phyloP scores from a whole-genome alignment of 805 yeast species.

The Metschnikowia cubensis region DNA sequence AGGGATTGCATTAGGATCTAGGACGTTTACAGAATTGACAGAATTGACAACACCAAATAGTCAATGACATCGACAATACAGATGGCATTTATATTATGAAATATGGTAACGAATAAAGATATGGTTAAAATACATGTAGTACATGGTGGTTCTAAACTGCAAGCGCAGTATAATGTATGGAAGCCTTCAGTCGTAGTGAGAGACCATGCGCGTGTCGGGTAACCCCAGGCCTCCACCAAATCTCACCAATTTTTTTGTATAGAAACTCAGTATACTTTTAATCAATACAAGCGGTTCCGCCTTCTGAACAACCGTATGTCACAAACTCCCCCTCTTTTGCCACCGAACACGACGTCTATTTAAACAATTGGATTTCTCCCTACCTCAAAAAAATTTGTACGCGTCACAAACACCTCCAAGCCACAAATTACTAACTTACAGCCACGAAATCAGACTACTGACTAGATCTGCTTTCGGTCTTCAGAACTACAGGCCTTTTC shows the following conservation, averaged over 20 bases:
- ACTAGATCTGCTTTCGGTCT: constrained; percentile 30
- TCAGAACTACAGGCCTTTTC: constrained; percentile 5
- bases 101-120: background rate
- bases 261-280: constrained; percentile 1
- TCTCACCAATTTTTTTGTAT: constrained; percentile 12
- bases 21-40: background rate
- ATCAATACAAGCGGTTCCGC: constrained; percentile 8
- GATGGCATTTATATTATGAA: no score
- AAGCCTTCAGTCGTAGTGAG: background rate
- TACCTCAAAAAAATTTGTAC: background rate
- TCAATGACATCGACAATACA: background rate
- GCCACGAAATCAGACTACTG: constrained; percentile 32
- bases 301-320: constrained; percentile 4
- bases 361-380: background rate
- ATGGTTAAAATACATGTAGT: background rate
- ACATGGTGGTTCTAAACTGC: background rate
- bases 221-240: constrained; percentile 13
- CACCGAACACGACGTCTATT: background rate
- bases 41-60: background rate
- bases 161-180: no score
- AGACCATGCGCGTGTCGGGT: constrained; percentile 10
- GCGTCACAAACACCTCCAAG: background rate
- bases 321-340: background rate
- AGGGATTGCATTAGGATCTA: constrained; percentile 12
- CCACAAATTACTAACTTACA: constrained; percentile 3